Percentiles rank a stretch among this genome's conserved stretches.
These are phyloP conservation scores for Acanthochlamys bracteata DNA, from an alignment of 106 monocot genomes.

Conservation along the genomic window DNA sequence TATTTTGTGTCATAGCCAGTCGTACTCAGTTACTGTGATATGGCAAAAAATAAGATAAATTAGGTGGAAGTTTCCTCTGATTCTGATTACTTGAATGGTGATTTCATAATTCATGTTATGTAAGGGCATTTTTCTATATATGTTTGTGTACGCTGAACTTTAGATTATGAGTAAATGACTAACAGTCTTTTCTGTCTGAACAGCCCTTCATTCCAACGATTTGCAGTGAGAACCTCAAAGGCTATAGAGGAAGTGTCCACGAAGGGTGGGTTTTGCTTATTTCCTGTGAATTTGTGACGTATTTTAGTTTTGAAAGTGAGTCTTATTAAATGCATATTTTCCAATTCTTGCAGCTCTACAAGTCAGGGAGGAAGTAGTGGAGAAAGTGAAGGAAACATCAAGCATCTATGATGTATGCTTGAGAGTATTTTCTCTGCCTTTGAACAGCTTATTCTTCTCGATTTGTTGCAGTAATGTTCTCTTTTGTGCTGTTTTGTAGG, in stretches of 20 bases:
- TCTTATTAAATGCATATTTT: not conserved
- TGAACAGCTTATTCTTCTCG: not conserved
- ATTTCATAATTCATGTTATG: too few relatives aligned
- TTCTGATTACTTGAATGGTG: too few relatives aligned
- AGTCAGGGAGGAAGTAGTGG: slow-evolving; percentile 10
- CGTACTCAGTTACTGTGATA: too few relatives aligned
- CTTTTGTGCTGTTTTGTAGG: slow-evolving; percentile 4
- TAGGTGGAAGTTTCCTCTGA: too few relatives aligned
- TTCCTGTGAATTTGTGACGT: not conserved
- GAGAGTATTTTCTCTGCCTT: not conserved
- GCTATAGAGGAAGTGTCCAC: slow-evolving; percentile 14
- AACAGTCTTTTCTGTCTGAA: too few relatives aligned
- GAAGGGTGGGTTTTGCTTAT: slow-evolving; percentile 17
- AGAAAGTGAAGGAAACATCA: slow-evolving; percentile 29
- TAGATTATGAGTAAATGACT: too few relatives aligned
- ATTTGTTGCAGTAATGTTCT: not conserved
- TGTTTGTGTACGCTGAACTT: too few relatives aligned
- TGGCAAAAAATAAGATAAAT: too few relatives aligned
- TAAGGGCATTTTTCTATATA: too few relatives aligned
- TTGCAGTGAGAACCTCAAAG: slow-evolving; percentile 37
- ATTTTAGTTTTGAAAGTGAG: too few relatives aligned
- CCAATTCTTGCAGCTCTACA: slow-evolving; percentile 16
- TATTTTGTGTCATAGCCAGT: too few relatives aligned
- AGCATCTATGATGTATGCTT: slow-evolving; percentile 17
- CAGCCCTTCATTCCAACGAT: slow-evolving; percentile 36